A percentile compares a stretch with the other conserved stretches of the same genome.
Evolutionary conservation across 2,329 filamentous ascomycete species (phyloP).

Genomic region (Ophiostoma sp.): DNA sequence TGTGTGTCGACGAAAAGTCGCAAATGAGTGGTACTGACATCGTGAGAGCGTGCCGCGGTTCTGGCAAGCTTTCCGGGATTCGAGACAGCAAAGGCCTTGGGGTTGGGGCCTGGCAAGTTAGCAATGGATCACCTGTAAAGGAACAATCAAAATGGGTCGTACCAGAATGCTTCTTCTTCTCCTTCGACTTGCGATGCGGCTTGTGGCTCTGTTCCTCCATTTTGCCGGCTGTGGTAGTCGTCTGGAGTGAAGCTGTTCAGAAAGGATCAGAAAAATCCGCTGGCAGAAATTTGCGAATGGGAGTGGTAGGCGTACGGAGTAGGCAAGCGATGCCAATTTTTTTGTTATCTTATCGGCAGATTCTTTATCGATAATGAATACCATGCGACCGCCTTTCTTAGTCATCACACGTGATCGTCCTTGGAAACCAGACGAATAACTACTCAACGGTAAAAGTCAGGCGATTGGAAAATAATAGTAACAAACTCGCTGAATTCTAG

Average conservation of each 20-base stretch:
- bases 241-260: constrained; percentile 18
- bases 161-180: constrained; percentile 69
- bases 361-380: constrained; percentile 21
- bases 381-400: constrained; percentile 4
- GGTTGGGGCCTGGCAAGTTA: constrained; percentile 60
- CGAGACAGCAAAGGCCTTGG: constrained; percentile 83
- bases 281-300: constrained; percentile 24
- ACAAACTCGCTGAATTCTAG: too few relatives aligned
- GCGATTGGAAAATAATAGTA: not conserved
- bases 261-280: constrained; percentile 10
- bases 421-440: too few relatives aligned
- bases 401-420: not conserved
- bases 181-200: constrained; percentile 79
- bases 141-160: constrained; percentile 37
- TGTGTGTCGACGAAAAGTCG: too few relatives aligned
- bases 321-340: constrained; percentile 13
- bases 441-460: not conserved
- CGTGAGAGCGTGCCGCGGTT: constrained; percentile 65
- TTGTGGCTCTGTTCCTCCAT: constrained; percentile 85
- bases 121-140: not conserved
- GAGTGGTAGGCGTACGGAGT: not conserved
- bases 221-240: constrained; percentile 32
- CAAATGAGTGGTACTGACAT: constrained; percentile 43
- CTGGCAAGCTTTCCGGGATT: constrained; percentile 75
- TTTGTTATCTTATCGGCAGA: constrained; percentile 25